Conservation (phyloP, 495 filamentous ascomycete genomes). For the Daldinia bambusicola region DNA sequence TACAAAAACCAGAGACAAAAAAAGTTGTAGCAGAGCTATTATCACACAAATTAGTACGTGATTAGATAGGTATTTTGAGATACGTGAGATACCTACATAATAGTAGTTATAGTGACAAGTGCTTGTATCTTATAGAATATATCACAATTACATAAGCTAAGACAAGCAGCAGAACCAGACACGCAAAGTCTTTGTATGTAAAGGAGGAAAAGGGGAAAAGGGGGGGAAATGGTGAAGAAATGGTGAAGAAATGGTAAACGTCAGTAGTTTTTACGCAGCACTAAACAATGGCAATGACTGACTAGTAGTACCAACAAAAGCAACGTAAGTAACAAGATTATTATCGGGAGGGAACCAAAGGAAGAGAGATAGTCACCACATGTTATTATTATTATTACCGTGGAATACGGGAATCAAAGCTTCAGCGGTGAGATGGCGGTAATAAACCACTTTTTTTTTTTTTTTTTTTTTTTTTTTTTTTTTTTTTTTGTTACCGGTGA, state of each 20-base stretch:
- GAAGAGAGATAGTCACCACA: not conserved
- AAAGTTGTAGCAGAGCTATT: not conserved
- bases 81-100: no score
- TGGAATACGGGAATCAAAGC: not conserved
- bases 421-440: slow-evolving; percentile 2
- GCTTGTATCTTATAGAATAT: not conserved
- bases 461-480: not conserved
- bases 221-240: not conserved
- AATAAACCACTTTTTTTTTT: not conserved
- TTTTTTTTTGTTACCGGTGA: no score
- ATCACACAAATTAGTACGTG: not conserved
- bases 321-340: not conserved
- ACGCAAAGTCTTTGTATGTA: not conserved
- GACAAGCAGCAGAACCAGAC: not conserved
- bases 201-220: no score
- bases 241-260: not conserved
- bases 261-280: no score
- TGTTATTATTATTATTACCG: not conserved
- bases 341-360: not conserved
- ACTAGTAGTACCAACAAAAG: not conserved
- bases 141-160: slow-evolving; percentile 2
- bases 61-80: no score
- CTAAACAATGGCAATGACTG: not conserved
- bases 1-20: not conserved
- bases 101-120: not conserved